Evolutionary conservation across 2,329 filamentous ascomycete species (phyloP), one percentile per base, ranked within the genome.

Genomic region (Pseudovirgaria hyperparasitica): DNA sequence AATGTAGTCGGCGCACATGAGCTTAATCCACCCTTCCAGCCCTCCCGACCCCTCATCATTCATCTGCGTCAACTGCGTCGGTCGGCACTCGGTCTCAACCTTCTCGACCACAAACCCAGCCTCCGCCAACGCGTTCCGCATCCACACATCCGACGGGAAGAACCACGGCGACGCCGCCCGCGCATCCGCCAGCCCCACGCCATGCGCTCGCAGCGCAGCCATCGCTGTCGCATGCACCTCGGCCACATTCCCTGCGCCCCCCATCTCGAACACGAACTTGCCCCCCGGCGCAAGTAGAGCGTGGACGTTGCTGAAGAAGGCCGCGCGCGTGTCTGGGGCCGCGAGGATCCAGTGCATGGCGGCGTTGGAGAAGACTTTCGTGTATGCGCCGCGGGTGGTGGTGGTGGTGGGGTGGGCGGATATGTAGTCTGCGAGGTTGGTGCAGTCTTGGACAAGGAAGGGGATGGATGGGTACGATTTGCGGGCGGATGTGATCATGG

Each of bases 251-350:
- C 77, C 78, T 26, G 73, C 63, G 0, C 76, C 76, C 27, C 78
- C 76, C 70, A 76, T 76, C 49, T 82, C 77, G 40, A 82, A 79
- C 7, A 67, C 64, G 32, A 82, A 73, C 0, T 40, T 41, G 2
- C 72, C 76, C 8, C 62, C 63, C 0, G 67, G 64, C 18, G 55
- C 60, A 2, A 82, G 60, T 1, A 65, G 56, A 6, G 51, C 51
- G 33, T 63, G 52, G 3, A 72, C 60, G 20, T 59, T 65, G 6
- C 41, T 38, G 41, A 81, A 73, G 47, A 76, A 68, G 16, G 46
- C 41, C 4, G 48, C 37, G 7, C 70, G 62, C 1, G 61, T 62
- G 0, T 42, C 38, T 0, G 50, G 34, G 16, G 54, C 47, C 0
- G 65, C 55, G 6, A 82, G 58, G 42, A 61, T 58, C 57, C 57